Evolutionary conservation across 2,329 filamentous ascomycete species (phyloP), one percentile per base, ranked within the genome.

Genomic region (Neospermospora avenae): DNA sequence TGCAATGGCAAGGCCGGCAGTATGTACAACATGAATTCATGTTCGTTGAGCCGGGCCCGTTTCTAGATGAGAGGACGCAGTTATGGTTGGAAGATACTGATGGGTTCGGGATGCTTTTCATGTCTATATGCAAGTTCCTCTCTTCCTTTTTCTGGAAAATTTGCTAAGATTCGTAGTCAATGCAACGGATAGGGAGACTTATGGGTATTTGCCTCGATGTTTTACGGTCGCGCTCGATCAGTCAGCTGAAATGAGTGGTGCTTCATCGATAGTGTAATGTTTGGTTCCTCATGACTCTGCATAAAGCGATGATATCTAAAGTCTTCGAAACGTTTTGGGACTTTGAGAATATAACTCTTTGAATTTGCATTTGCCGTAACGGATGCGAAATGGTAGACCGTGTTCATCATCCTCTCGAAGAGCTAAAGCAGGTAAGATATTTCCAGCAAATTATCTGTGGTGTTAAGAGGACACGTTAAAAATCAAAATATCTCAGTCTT

Each of bases 21-120:
- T 69, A 69, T 35, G 62, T 72, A 6, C 71, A 74, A 58, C 65
- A 67, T 24, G 73, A 76, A 57, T 72, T 77, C 53, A 65, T 67
- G 13, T 59, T 58, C 0, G 69, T 76, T 4, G 63, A 66, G 25
- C 64, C 67, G 4, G 74, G 72, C 0, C 60, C 69, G 4, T 66
- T 64, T 8, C 66, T 77, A 58, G 68, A 74, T 59, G 24, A 62
- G 3, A 67, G 74, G 42, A 67, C 71, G 1, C 74, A 77, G 67
- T 68, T 67, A 57, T 78, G 75, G 76, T 59, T 77, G 6, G 76
- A 77, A 63, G 76, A 78, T 52, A 70, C 74, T 1, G 76, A 78
- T 67, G 75, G 78, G 58, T 70, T 77, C 56, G 75, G 75, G 0
- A 66, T 77, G 5, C 59, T 77, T n/a, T 72, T 76, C 55, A 71